These are phyloP conservation scores for Populus hybrid DNA, from an alignment of 441 rosid genomes.

Conservation along the genomic window DNA sequence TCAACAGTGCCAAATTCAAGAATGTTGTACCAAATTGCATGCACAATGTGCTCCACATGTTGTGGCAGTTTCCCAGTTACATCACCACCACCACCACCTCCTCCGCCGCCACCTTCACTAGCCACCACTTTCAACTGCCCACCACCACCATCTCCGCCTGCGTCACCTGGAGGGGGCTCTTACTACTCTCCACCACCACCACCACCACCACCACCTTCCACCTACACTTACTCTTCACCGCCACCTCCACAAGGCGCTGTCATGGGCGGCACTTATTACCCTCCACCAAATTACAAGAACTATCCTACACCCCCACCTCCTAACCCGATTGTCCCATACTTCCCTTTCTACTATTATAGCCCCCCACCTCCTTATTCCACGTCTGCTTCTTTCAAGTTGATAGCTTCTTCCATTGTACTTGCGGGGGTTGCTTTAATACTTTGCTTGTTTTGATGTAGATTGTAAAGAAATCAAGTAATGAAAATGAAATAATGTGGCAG, in stretches of 20 bases:
- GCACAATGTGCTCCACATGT: slow-evolving; percentile 88
- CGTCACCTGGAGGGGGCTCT: slow-evolving; percentile 38
- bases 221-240: slow-evolving; percentile 52
- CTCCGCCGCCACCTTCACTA: slow-evolving; percentile 31
- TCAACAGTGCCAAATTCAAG: slow-evolving; percentile 26
- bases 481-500: slow-evolving; percentile 41
- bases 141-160: slow-evolving; percentile 74
- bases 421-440: slow-evolving; percentile 17
- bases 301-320: slow-evolving; percentile 77
- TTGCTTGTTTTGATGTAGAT: slow-evolving; percentile 28
- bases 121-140: slow-evolving; percentile 49
- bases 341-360: slow-evolving; percentile 72
- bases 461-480: background rate
- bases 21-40: slow-evolving; percentile 52
- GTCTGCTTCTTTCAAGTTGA: slow-evolving; percentile 30
- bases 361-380: slow-evolving; percentile 62
- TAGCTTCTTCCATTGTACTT: slow-evolving; percentile 8
- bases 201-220: slow-evolving; percentile 48
- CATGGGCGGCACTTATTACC: slow-evolving; percentile 41
- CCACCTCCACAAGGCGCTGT: slow-evolving; percentile 46
- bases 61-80: slow-evolving; percentile 42
- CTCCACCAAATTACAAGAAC: slow-evolving; percentile 60
- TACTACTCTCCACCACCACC: slow-evolving; percentile 64
- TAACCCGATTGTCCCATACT: slow-evolving; percentile 89
- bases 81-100: slow-evolving; percentile 46